phyloP scores from a whole-genome alignment of 495 filamentous ascomycete genomes.

The Penicillium samsonianum region DNA sequence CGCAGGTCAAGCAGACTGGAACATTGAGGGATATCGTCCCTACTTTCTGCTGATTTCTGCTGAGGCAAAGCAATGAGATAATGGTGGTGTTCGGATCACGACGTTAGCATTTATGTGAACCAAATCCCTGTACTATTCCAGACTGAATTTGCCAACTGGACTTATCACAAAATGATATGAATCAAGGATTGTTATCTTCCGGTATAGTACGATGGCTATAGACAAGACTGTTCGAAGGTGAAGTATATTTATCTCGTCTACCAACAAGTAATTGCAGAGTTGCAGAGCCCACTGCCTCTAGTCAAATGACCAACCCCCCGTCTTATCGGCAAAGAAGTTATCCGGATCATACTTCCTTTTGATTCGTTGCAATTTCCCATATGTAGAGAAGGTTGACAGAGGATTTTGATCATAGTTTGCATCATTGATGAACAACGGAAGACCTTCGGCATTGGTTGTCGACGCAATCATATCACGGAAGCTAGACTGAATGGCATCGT shows the following conservation, averaged over 20 bases:
- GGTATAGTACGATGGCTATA: no score
- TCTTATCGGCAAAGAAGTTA: slow-evolving; percentile 38
- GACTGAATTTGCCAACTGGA: no score
- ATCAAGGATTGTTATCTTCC: no score
- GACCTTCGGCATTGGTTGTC: slow-evolving; percentile 28
- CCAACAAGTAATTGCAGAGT: neutral
- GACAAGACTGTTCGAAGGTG: neutral
- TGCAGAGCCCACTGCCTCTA: slow-evolving; percentile 1
- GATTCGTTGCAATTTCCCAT: slow-evolving; percentile 29
- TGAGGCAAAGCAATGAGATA: slow-evolving; percentile 10
- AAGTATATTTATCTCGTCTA: no score
- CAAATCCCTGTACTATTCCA: no score
- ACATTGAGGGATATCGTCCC: slow-evolving; percentile 23
- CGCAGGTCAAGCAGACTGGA: slow-evolving; percentile 19
- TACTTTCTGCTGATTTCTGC: slow-evolving; percentile 28
- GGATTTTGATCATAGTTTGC: slow-evolving; percentile 36
- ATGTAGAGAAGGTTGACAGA: slow-evolving; percentile 34
- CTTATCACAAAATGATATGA: no score
- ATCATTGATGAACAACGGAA: slow-evolving; percentile 40
- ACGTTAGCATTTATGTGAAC: neutral
- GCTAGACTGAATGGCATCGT: slow-evolving; percentile 32
- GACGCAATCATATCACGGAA: slow-evolving; percentile 34
- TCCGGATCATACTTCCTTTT: slow-evolving; percentile 42
- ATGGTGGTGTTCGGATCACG: neutral
- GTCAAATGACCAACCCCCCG: slow-evolving; percentile 38